phyloP scores from a whole-genome alignment of 805 yeast species.

The Candida orba region DNA sequence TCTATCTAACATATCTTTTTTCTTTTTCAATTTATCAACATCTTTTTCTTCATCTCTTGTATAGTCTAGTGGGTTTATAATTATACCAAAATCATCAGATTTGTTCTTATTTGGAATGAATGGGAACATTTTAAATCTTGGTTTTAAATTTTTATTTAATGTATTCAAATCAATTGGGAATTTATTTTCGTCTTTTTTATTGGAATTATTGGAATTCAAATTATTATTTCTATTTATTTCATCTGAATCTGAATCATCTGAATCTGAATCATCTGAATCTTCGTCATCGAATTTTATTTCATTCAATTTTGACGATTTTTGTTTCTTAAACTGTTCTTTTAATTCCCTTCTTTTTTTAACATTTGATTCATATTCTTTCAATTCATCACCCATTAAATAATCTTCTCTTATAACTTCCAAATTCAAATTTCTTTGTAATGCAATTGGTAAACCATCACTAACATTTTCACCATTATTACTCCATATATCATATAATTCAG shows the following conservation, averaged over 20 bases:
- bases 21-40: conserved; percentile 23
- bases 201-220: conserved; percentile 3
- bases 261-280: conserved; percentile 18
- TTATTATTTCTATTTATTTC: conserved; percentile 14
- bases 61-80: conserved; percentile 60
- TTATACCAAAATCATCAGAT: conserved; percentile 83
- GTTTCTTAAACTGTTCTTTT: conserved; percentile 26
- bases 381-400: conserved; percentile 41
- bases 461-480: conserved; percentile 34
- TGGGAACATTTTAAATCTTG: conserved; percentile 63
- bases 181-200: conserved; percentile 22
- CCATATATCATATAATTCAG: conserved; percentile 50
- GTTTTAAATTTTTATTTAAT: conserved; percentile 22
- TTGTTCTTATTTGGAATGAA: conserved; percentile 50
- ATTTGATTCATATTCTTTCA: conserved; percentile 38
- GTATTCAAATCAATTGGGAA: conserved; percentile 29
- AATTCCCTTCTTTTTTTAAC: conserved; percentile 39
- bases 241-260: conserved; percentile 19
- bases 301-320: conserved; percentile 25
- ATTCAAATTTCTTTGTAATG: conserved; percentile 37
- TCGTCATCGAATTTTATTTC: conserved; percentile 23
- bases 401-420: conserved; percentile 40
- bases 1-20: conserved; percentile 18
- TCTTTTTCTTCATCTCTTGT: conserved; percentile 43
- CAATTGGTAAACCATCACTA: conserved; percentile 59